phyloP scores from a whole-genome alignment of 805 yeast genomes.

The Wickerhamomyces silvicola region DNA sequence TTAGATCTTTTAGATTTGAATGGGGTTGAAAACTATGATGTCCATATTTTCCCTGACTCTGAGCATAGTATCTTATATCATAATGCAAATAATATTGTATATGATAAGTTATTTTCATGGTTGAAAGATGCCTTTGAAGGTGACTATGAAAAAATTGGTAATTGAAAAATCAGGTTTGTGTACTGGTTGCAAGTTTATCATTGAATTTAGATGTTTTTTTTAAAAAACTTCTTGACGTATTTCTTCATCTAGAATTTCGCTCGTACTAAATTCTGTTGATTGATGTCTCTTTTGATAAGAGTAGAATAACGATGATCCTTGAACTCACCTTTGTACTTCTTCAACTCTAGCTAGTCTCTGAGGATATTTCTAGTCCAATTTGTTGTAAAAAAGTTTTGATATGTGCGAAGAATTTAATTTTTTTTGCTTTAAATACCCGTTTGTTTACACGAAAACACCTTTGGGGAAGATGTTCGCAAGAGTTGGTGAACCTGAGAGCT shows the following conservation, averaged over 20 bases:
- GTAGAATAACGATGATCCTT: too few relatives aligned
- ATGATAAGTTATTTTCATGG: constrained; percentile 64
- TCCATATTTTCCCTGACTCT: constrained; percentile 75
- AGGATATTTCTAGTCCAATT: too few relatives aligned
- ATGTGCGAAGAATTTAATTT: too few relatives aligned
- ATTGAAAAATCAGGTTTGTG: constrained; percentile 2
- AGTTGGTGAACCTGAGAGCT: too few relatives aligned
- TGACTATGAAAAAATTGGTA: constrained; percentile 27
- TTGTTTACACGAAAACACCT: too few relatives aligned
- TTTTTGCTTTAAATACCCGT: too few relatives aligned
- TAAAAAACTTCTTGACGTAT: constrained; percentile 1
- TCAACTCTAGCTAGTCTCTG: too few relatives aligned
- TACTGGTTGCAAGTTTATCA: background rate
- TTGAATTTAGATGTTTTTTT: constrained; percentile 1
- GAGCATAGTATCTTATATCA: constrained; percentile 71
- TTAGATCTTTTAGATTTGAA: constrained; percentile 66
- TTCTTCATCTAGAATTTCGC: background rate
- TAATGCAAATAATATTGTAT: constrained; percentile 63
- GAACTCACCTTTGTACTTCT: too few relatives aligned
- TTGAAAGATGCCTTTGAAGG: constrained; percentile 54
- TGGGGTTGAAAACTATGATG: constrained; percentile 74
- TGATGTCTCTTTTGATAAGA: too few relatives aligned
- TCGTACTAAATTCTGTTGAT: background rate
- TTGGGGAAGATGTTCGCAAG: too few relatives aligned
- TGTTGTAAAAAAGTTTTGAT: too few relatives aligned